Evolutionary conservation across 192 early-diverging fungal species (phyloP), one percentile per base, ranked within the genome.

Genomic region (Podila clonocystis): DNA sequence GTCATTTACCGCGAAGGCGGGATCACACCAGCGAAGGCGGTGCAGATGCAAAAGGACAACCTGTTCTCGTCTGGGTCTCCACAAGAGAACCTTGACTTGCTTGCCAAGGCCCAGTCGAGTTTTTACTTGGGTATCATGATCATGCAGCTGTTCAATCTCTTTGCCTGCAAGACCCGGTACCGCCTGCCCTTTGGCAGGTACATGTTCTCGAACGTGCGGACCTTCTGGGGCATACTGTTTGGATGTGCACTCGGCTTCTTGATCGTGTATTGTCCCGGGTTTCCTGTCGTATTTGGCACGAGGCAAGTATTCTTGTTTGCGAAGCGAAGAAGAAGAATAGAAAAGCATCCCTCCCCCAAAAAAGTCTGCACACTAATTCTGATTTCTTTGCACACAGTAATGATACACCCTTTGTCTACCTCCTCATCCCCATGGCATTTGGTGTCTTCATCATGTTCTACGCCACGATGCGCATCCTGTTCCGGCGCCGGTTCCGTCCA

Each of bases 91-190:
- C 63, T 22, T 17, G 88, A 91, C 19, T 91, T 93, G 17, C 84
- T 96, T 2, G 88, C 85, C 64, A 92, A 95, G 79, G 96, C 91
- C 29, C 94, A 95, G 69, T 94, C 94, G 9, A 88, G 85, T 24
- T 88, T 88, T 65, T 96, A 94, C 79, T 79, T 94, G 8, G 85
- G 88, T 24, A 83, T 97, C 31, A 84, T 96, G 87, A 91, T 97
- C 69, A 86, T 91, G 84, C 97, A 99, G 73, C 92, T 94, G 69
- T 97, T 96, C 88, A 99, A 97, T 86, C 70, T 97, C 86, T 98
- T 99, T 79, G 93, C 93, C 41, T 94, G 92, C 85, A 99, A 99
- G 88, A 91, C 93, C 31, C 75, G 91, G 28, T 85, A 91, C 58
- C 83, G 85, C 3, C 74, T 95, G 55, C 95, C 95, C 7, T 91